Evolutionary conservation across 805 yeast genomes (phyloP), one percentile per base, ranked within the genome.

Genomic region (Cyberlindnera amylophila): DNA sequence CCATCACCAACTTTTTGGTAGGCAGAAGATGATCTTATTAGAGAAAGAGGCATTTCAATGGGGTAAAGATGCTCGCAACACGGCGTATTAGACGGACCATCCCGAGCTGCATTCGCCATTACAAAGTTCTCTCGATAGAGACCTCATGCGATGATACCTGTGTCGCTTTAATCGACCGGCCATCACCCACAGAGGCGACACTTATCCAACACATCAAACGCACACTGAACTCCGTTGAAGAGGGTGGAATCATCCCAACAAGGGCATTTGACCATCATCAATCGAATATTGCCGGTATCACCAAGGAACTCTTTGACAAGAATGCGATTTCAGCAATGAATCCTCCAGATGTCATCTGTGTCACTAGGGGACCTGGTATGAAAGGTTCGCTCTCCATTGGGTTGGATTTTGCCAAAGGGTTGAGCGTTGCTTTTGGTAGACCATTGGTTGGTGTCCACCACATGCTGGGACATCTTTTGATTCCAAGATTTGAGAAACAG

Each of bases 291-390:
- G 82, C 86, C 0, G 52, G 58, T 0, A 58, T 83, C 28, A 79
- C 84, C 0, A 42, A 60, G 13, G 59, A 67, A 6, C 63, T 83
- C 5, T 64, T 83, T 13, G 28, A 21, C 0, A 45, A 57, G 0
- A 49, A 52, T 6, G 42, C 45, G 3, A 46, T 56, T 1, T 28
- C 33, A 1, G n/a, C 41, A 2, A 28, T 26, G 12, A 58, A 42
- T 34, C 55, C 49, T 24, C 87, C 89, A 0, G 96, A 86, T 58
- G 58, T 93, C 35, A 74, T 93, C 1, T 85, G 96, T 61, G 96
- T 83, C 4, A 93, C 99, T 0, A 67, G 96, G 51, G 99, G 99
- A 0, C 99, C 99, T 0, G 99, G 99, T 0, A 88, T 93, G 96
- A 76, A 81, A 8, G 96, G 97, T 0, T 83, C 95, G 0, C 67